Percentiles rank a stretch among this genome's conserved stretches.
phyloP scores from a whole-genome alignment of 352 stramenopile genomes.

The Phytophthora fragariae region DNA sequence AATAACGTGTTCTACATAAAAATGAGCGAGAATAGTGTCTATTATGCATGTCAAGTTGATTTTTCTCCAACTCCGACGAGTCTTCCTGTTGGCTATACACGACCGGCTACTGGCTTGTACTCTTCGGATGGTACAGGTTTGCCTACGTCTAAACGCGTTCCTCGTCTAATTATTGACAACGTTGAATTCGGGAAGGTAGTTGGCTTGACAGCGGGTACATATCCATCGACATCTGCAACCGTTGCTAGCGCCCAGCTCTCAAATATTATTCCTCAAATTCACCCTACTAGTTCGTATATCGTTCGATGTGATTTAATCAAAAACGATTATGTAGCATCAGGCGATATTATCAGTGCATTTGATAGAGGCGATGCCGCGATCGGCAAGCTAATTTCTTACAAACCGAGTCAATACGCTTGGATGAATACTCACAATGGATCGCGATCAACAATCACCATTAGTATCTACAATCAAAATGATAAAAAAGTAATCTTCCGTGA shows the following conservation, averaged over 20 bases:
- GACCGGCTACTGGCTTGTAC: constrained; percentile 13
- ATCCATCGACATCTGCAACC: constrained; percentile 11
- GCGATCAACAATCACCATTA: constrained; percentile 9
- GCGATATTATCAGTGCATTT: constrained; percentile 21
- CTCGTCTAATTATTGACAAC: constrained; percentile 28
- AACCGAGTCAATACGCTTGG: constrained; percentile 24
- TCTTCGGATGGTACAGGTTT: constrained; percentile 13
- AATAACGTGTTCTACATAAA: constrained; percentile 22
- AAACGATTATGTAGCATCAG: constrained; percentile 27
- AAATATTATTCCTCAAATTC: constrained; percentile 17
- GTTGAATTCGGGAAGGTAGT: constrained; percentile 15
- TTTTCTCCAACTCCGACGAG: not conserved
- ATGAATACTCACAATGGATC: constrained; percentile 20
- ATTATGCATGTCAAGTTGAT: constrained; percentile 22
- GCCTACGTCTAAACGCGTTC: constrained; percentile 1
- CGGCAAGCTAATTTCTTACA: constrained; percentile 18
- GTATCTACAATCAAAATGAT: constrained; percentile 26
- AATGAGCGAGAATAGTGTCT: constrained; percentile 11
- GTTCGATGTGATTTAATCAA: constrained; percentile 31
- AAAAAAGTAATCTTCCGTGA: constrained; percentile 7
- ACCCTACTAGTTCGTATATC: constrained; percentile 16
- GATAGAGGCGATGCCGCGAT: constrained; percentile 13
- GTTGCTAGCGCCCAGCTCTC: not conserved
- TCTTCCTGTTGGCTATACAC: constrained; percentile 3
- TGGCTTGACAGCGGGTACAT: constrained; percentile 13